phyloP scores from a whole-genome alignment of 805 yeast species.

The Saturnispora saitoi region DNA sequence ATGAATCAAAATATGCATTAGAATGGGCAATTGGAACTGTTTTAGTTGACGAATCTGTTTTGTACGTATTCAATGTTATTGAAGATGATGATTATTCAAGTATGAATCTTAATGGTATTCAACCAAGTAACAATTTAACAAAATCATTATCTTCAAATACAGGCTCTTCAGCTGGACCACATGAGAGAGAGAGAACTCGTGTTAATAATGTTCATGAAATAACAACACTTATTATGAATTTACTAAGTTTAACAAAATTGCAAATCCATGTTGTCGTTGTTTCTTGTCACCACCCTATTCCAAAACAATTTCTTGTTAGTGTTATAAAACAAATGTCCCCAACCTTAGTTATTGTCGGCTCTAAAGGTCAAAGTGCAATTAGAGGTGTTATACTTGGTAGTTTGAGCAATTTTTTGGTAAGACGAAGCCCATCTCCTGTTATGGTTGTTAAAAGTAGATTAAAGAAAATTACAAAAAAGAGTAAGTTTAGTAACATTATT shows the following conservation, averaged over 20 bases:
- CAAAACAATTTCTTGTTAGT: slow-evolving; percentile 61
- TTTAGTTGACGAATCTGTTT: slow-evolving; percentile 70
- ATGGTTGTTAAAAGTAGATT: slow-evolving; percentile 72
- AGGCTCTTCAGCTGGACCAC: not conserved
- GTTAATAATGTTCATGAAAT: slow-evolving; percentile 36
- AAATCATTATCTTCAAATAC: slow-evolving; percentile 7
- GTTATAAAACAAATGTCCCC: slow-evolving; percentile 65
- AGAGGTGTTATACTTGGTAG: slow-evolving; percentile 71
- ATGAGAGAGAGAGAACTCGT: slow-evolving; percentile 31
- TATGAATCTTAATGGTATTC: slow-evolving; percentile 30
- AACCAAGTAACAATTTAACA: slow-evolving; percentile 15
- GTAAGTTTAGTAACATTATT: slow-evolving; percentile 44
- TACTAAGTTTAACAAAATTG: slow-evolving; percentile 56
- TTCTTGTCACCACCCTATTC: slow-evolving; percentile 68
- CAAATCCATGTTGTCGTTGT: slow-evolving; percentile 69
- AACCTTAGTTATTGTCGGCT: slow-evolving; percentile 66
- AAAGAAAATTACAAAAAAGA: slow-evolving; percentile 55
- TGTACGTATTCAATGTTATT: slow-evolving; percentile 59
- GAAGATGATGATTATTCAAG: slow-evolving; percentile 35
- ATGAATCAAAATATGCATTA: slow-evolving; percentile 74
- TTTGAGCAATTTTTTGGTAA: slow-evolving; percentile 61
- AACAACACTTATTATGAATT: slow-evolving; percentile 31
- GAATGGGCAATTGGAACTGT: slow-evolving; percentile 87
- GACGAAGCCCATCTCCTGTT: slow-evolving; percentile 65
- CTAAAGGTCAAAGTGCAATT: slow-evolving; percentile 63